phyloP scores from a whole-genome alignment of 345 rosid species.

The Camelina hispida region DNA sequence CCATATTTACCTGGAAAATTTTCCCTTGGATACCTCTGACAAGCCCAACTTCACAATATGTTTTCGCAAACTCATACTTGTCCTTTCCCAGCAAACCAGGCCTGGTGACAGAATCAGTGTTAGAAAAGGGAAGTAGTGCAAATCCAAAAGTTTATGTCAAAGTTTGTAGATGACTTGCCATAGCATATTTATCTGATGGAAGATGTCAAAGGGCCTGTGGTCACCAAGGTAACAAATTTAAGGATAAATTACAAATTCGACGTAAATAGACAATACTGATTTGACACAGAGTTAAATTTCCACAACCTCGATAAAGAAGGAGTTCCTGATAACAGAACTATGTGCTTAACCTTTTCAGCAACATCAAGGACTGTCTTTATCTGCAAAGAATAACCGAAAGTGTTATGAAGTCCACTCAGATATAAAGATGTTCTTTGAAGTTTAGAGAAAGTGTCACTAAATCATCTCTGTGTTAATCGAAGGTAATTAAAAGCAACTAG shows the following conservation, averaged over 20 bases:
- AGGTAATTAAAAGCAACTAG: slow-evolving; percentile 6
- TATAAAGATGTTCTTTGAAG: slow-evolving; percentile 14
- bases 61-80: slow-evolving; percentile 89
- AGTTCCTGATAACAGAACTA: slow-evolving; percentile 89
- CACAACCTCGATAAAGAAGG: slow-evolving; percentile 98
- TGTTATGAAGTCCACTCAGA: slow-evolving; percentile 22
- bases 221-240: slow-evolving; percentile 54
- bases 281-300: slow-evolving; percentile 27
- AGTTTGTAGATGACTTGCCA: slow-evolving; percentile 64
- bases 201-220: slow-evolving; percentile 94
- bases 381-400: slow-evolving; percentile 48
- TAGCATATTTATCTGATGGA: slow-evolving; percentile 91
- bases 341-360: slow-evolving; percentile 74
- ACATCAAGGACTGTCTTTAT: slow-evolving; percentile 77
- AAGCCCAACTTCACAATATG: slow-evolving; percentile 73
- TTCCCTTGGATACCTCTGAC: slow-evolving; percentile 60
- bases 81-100: slow-evolving; percentile 91
- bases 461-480: slow-evolving; percentile 16
- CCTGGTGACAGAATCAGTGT: slow-evolving; percentile 57
- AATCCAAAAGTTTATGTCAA: slow-evolving; percentile 36
- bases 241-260: slow-evolving; percentile 27
- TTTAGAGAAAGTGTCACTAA: slow-evolving; percentile 32
- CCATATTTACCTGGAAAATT: slow-evolving; percentile 70
- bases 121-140: slow-evolving; percentile 24
- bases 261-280: slow-evolving; percentile 21